Evolutionary conservation across 164 flowering plant genomes (phyloP), one percentile per base, ranked within the genome.

Genomic region (Vitis amurensis): DNA sequence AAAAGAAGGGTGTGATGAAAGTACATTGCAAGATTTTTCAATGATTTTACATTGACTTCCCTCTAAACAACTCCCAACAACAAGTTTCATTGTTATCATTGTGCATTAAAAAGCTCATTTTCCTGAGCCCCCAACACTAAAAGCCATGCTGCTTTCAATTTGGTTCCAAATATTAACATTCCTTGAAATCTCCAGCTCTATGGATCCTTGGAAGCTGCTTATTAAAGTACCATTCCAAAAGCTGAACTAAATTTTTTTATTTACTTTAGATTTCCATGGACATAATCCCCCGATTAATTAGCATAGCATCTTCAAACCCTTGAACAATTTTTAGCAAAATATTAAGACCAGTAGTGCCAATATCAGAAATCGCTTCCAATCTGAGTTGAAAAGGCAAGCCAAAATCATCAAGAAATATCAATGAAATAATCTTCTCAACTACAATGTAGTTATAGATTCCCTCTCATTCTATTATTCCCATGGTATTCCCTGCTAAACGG

Each of bases 121-220:
- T 76, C 81, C 67, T 76, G 71, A 48, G 60, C 27, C 29, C 68
- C 51, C 17, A 66, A 58, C 15, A 62, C 68, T 69, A 71, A 77
- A 81, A 59, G 59, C 57, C 50, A 1, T 63, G 60, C 65, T 78
- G 48, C 61, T 73, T 77, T 84, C 92, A 59, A 90, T 64, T 63
- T 76, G 81, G 68, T 74, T 79, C 93, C 89, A 92, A n/a, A 90
- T 78, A 58, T 67, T 78, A 59, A 75, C 51, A 67, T 84, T 84
- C 83, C 71, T 92, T 92, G 68, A 68, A 73, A 68, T 76, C 88
- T 64, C 81, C 88, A 71, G 44, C 64, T 23, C 73, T 72, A 30
- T 79, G 77, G 55, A 84, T 73, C 91, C 97, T 89, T 70, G 96
- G 92, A 63, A 93, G 84, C 74, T 89, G 73, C 78, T 84, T 85